Evolutionary conservation across 2,329 filamentous ascomycete genomes (phyloP).

Genomic region (Rosellinia necatrix): DNA sequence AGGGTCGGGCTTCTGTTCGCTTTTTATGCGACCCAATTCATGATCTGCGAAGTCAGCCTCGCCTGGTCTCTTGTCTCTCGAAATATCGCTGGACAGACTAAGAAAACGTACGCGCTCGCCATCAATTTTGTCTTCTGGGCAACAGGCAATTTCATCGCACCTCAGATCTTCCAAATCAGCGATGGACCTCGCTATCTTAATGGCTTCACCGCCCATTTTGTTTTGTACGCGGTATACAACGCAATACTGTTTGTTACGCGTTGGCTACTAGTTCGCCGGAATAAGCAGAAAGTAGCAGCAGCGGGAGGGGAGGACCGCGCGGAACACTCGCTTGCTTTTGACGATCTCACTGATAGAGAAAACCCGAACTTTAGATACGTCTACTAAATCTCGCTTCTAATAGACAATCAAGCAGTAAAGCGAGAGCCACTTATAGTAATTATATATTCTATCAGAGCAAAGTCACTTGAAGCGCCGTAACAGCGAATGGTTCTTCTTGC

Average conservation of each 20-base stretch:
- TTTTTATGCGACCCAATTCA: constrained; percentile 52
- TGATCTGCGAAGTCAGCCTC: constrained; percentile 47
- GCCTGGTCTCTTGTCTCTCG: constrained; percentile 48
- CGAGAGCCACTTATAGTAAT: too few species aligned
- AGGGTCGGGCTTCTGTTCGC: constrained; percentile 45
- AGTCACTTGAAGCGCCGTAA: too few species aligned
- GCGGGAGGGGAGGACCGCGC: background rate
- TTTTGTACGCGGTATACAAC: constrained; percentile 43
- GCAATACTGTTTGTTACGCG: constrained; percentile 34
- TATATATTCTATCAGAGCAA: too few species aligned
- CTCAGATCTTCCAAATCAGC: constrained; percentile 42
- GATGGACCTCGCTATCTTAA: constrained; percentile 45
- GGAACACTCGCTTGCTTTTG: constrained; percentile 20
- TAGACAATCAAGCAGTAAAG: too few species aligned
- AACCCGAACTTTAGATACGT: constrained; percentile 29
- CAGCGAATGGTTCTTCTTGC: too few species aligned
- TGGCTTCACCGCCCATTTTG: constrained; percentile 44
- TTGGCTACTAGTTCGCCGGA: constrained; percentile 34
- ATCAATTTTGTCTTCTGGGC: constrained; percentile 49
- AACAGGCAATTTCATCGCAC: constrained; percentile 44
- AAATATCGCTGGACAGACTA: constrained; percentile 50
- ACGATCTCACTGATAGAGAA: constrained; percentile 27
- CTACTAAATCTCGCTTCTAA: too few species aligned
- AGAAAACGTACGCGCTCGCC: constrained; percentile 48
- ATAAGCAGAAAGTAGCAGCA: constrained; percentile 27